phyloP scores from a whole-genome alignment of 352 stramenopile species.

The Globisporangium paroecandrum region DNA sequence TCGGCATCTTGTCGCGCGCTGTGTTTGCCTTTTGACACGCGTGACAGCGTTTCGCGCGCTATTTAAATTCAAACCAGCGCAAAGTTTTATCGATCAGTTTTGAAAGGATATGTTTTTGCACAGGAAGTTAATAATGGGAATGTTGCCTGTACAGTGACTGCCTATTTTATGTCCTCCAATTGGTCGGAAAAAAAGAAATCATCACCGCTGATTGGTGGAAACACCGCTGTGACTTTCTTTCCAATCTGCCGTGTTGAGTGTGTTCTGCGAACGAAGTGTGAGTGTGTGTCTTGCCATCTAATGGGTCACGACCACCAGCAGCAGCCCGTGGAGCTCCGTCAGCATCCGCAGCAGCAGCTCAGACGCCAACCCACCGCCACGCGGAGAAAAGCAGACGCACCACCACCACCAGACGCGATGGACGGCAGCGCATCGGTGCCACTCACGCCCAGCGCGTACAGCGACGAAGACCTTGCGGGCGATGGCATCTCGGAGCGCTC shows the following conservation, averaged over 20 bases:
- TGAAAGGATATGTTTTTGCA: no score
- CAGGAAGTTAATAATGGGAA: no score
- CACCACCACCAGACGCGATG: neutral
- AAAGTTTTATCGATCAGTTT: no score
- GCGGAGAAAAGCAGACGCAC: neutral
- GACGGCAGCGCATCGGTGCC: conserved; percentile 11
- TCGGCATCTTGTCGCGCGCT: no score
- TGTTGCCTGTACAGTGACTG: neutral
- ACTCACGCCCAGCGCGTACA: conserved; percentile 9
- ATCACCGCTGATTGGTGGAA: conserved; percentile 8
- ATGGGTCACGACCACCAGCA: conserved; percentile 12
- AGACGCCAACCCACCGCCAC: conserved; percentile 9
- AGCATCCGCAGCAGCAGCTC: neutral
- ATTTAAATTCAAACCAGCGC: no score
- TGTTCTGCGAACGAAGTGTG: conserved; percentile 5
- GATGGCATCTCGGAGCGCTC: conserved; percentile 27
- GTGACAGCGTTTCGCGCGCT: no score
- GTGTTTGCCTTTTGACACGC: no score
- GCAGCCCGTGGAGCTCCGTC: conserved; percentile 3
- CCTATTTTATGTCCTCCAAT: neutral
- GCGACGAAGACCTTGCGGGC: neutral
- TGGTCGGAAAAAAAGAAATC: conserved; percentile 3
- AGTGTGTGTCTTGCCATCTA: conserved; percentile 1
- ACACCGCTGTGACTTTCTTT: neutral
- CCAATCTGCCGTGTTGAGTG: neutral